Conservation (phyloP, 768 basidiomycete genomes). For the Leucosporidium yakuticum region DNA sequence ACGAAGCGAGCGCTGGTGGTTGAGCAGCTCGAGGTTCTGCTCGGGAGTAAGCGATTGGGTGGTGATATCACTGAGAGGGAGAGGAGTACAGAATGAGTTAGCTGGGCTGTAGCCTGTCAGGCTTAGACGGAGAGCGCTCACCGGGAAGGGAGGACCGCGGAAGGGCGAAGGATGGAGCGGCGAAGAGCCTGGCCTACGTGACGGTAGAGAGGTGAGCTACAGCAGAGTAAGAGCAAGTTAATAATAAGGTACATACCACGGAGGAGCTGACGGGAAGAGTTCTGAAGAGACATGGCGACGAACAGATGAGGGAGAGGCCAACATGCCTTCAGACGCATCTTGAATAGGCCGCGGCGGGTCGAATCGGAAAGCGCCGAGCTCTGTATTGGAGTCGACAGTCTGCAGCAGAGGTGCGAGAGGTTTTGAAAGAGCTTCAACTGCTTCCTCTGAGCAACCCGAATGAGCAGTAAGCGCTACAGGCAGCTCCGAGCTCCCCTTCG, state of each 20-base stretch:
- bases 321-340: background rate
- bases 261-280: background rate
- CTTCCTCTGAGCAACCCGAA: too few species aligned
- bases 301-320: background rate
- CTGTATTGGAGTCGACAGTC: background rate
- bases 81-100: background rate
- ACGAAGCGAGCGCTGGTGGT: slow-evolving; percentile 78
- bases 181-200: slow-evolving; percentile 11
- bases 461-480: too few species aligned
- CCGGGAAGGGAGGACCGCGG: slow-evolving; percentile 7
- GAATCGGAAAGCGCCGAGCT: background rate
- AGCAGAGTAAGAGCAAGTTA: background rate
- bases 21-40: slow-evolving; percentile 57
- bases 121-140: background rate
- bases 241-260: background rate
- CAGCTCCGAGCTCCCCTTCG: too few species aligned
- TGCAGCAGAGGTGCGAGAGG: too few species aligned
- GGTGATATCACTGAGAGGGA: slow-evolving; percentile 35
- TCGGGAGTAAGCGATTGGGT: slow-evolving; percentile 40
- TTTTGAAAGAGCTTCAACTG: too few species aligned
- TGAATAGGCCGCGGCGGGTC: background rate
- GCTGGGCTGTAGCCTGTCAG: background rate
- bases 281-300: background rate
- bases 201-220: background rate
- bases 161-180: slow-evolving; percentile 6